These are phyloP conservation scores for Setomelanomma holmii DNA, from an alignment of 2,329 filamentous ascomycete genomes.

Conservation along the genomic window DNA sequence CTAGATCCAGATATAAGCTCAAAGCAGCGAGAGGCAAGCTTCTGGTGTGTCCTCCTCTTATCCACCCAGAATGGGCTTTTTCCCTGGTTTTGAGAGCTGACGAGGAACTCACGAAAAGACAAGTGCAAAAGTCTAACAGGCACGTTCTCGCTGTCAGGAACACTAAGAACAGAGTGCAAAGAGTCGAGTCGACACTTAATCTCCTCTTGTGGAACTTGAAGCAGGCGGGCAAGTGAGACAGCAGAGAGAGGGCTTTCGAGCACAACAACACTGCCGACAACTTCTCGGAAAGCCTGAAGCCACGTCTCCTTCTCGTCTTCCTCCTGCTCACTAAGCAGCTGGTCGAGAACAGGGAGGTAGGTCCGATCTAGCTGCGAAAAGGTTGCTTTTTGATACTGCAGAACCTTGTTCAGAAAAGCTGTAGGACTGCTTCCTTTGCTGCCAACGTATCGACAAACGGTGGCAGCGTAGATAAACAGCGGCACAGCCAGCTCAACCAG, in stretches of 20 bases:
- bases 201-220: slow-evolving; percentile 20
- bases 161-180: slow-evolving; percentile 29
- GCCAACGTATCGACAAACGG: slow-evolving; percentile 31
- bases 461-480: slow-evolving; percentile 47
- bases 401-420: slow-evolving; percentile 17
- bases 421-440: slow-evolving; percentile 16
- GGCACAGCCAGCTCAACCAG: slow-evolving; percentile 35
- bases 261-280: slow-evolving; percentile 24
- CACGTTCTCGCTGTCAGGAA: slow-evolving; percentile 36
- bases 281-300: not conserved
- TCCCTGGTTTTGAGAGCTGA: slow-evolving; percentile 23
- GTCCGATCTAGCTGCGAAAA: slow-evolving; percentile 25
- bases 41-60: slow-evolving; percentile 39
- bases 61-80: slow-evolving; percentile 45
- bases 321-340: slow-evolving; percentile 39
- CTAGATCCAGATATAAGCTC: slow-evolving; percentile 37
- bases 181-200: slow-evolving; percentile 33
- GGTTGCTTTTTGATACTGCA: slow-evolving; percentile 19
- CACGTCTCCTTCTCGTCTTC: slow-evolving; percentile 10
- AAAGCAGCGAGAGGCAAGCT: slow-evolving; percentile 46
- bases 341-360: slow-evolving; percentile 27
- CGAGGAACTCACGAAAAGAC: slow-evolving; percentile 41
- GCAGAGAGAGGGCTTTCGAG: slow-evolving; percentile 28
- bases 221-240: slow-evolving; percentile 16
- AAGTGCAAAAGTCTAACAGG: slow-evolving; percentile 39